These are phyloP conservation scores for Silene vulgaris DNA, from an alignment of 179 eudicot species.

Conservation along the genomic window DNA sequence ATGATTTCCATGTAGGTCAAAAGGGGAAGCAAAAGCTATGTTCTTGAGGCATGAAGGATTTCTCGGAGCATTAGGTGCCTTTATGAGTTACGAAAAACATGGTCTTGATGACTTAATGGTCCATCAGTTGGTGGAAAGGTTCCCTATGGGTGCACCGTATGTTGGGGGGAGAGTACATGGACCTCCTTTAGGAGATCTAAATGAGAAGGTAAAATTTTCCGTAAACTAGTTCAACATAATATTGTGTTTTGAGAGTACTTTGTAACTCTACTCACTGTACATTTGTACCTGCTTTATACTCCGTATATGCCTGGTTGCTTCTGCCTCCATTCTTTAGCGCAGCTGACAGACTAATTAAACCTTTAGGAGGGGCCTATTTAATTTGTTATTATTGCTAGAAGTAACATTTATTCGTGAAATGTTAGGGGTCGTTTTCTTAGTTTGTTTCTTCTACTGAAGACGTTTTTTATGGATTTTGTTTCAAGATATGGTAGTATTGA, in stretches of 20 bases:
- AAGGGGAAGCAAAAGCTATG: slow-evolving; percentile 93
- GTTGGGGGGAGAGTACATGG: slow-evolving; percentile 92
- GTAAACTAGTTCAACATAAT: background rate
- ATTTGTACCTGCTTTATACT: background rate
- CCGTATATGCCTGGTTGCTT: background rate
- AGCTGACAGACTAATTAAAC: background rate
- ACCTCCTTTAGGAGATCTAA: slow-evolving; percentile 87
- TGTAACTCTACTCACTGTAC: background rate
- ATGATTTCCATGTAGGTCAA: slow-evolving; percentile 53
- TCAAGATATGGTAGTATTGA: background rate
- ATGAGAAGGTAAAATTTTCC: slow-evolving; percentile 62
- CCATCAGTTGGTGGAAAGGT: slow-evolving; percentile 93
- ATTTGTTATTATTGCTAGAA: background rate
- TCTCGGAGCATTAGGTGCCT: slow-evolving; percentile 97
- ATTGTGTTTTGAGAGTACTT: background rate
- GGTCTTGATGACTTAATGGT: slow-evolving; percentile 94
- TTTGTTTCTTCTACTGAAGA: background rate
- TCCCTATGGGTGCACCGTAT: slow-evolving; percentile 99
- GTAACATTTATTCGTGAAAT: background rate
- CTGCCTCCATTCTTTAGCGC: background rate
- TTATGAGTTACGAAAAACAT: slow-evolving; percentile 94
- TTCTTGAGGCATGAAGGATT: slow-evolving; percentile 96
- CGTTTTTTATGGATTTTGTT: background rate
- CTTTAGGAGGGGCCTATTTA: background rate
- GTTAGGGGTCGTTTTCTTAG: background rate